Percentiles rank a stretch among this genome's conserved stretches.
These are phyloP conservation scores for Ceratocystiopsis minuta DNA, from an alignment of 2,329 filamentous ascomycete species.

Conservation along the genomic window DNA sequence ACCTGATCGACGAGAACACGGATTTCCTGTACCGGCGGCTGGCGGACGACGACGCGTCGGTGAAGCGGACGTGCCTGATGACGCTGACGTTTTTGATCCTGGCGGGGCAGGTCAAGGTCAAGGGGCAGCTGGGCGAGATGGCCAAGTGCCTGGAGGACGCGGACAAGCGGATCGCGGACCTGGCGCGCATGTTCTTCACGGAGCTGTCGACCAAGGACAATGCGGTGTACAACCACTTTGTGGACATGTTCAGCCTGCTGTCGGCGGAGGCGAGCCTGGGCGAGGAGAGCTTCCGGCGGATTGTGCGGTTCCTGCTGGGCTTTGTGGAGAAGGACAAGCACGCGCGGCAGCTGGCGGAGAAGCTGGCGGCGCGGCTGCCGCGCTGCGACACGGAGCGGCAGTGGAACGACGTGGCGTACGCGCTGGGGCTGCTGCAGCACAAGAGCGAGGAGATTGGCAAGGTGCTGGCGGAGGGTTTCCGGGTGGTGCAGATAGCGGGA, in stretches of 20 bases:
- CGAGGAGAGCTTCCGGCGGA: conserved; percentile 70
- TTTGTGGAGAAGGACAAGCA: conserved; percentile 99
- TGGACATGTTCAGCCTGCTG: conserved; percentile 93
- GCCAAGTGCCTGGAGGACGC: conserved; percentile 93
- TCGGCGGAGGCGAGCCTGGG: conserved; percentile 65
- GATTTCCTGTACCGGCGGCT: conserved; percentile 92
- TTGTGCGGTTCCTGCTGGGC: conserved; percentile 81
- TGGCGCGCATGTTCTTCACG: conserved; percentile 96
- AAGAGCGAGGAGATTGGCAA: conserved; percentile 83
- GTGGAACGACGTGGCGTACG: conserved; percentile 95
- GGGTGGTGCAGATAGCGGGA: conserved; percentile 39
- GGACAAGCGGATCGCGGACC: conserved; percentile 85
- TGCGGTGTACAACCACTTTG: conserved; percentile 97
- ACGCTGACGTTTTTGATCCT: conserved; percentile 94
- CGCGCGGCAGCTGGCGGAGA: conserved; percentile 81
- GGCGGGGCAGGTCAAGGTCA: conserved; percentile 96
- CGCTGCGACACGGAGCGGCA: conserved; percentile 85
- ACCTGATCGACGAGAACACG: conserved; percentile 96
- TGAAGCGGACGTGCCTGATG: conserved; percentile 97
- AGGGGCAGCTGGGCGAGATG: conserved; percentile 96
- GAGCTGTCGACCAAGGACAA: conserved; percentile 97
- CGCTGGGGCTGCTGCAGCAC: conserved; percentile 73
- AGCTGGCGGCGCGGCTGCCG: conserved; percentile 68
- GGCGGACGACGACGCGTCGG: conserved; percentile 71
- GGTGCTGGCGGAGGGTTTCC: conserved; percentile 57